phyloP scores from a whole-genome alignment of 2,329 filamentous ascomycete genomes.

The Xylariaceae sp. region DNA sequence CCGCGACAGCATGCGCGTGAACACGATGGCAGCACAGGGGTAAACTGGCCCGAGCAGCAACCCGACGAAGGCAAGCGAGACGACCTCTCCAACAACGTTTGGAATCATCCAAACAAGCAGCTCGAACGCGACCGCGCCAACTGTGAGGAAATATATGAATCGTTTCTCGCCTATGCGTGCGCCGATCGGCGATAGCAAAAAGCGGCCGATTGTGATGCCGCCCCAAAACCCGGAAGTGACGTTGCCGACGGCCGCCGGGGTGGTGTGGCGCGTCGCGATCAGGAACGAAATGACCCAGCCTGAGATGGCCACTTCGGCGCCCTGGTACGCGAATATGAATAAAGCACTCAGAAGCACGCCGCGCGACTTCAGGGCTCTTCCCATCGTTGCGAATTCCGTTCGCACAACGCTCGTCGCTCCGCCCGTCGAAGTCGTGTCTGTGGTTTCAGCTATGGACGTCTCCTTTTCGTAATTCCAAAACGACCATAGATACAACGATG shows the following conservation, averaged over 20 bases:
- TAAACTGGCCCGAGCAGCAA: slow-evolving; percentile 74
- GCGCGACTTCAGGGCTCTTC: slow-evolving; percentile 45
- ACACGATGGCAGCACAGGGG: slow-evolving; percentile 63
- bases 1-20: slow-evolving; percentile 55
- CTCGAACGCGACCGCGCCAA: slow-evolving; percentile 62
- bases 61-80: slow-evolving; percentile 64
- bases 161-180: slow-evolving; percentile 63
- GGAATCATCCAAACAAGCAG: slow-evolving; percentile 75
- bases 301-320: slow-evolving; percentile 75
- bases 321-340: slow-evolving; percentile 84
- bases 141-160: slow-evolving; percentile 59
- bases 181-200: slow-evolving; percentile 62
- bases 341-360: slow-evolving; percentile 68
- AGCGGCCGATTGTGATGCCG: slow-evolving; percentile 71
- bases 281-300: slow-evolving; percentile 86
- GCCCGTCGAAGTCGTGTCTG: not conserved
- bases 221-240: slow-evolving; percentile 68
- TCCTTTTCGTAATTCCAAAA: slow-evolving; percentile 69
- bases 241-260: slow-evolving; percentile 69
- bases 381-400: slow-evolving; percentile 38
- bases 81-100: slow-evolving; percentile 65
- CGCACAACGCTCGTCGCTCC: slow-evolving; percentile 4
- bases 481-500: slow-evolving; percentile 57
- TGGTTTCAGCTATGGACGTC: slow-evolving; percentile 31
- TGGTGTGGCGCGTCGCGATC: slow-evolving; percentile 64